Base-by-base conservation (phyloP, 2,329 filamentous ascomycete species). In the Paecilomyces fulvus region DNA sequence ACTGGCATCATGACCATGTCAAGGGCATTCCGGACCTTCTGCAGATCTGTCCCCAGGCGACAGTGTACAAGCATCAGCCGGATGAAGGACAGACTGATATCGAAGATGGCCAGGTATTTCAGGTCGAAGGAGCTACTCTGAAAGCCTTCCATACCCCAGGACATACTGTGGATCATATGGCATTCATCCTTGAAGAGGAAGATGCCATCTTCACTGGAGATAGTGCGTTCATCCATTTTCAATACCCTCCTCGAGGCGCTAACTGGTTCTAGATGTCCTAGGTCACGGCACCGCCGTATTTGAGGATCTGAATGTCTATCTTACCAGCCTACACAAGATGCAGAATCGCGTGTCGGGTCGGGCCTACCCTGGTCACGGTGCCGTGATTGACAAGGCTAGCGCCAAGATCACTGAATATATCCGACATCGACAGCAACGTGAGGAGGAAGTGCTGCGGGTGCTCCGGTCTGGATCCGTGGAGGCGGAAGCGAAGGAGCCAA, bases 1-100 rank as follows among this genome's bases (percentile, higher is more conserved):
- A 99, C 71, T 95, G 92, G 90, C 94, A 99, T 68, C 82, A 77
- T 48, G 94, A 99, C 67, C 94, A 99, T 68, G 81, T 86, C 6
- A 83, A 85, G 23, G 94, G 94, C 7, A 81, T 96, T 23, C 69
- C 75, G 2, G 85, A 95, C 64, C 77, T 96, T 0, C 75, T 85
- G 17, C 71, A 75, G 12, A 68, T 87, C 23, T 88, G 79, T n/a
- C 87, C 89, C 0, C 68, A 79, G 17, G 84, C 81, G 6, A 76
- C 76, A 21, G 72, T 94, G 43, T 83, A 85, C 73, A 92, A 94
- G 70, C 76, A 85, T 62, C 73, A 83, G 33, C 85, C 87, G 0
- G 73, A 70, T 0, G 62, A 62, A 23, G 67, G 60, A 0, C 83
- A 86, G 67, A 66, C 67, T 2, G 71, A 80, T 49, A 87, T 90